Evolutionary conservation across 371 early-diverging fungal genomes (phyloP).

Genomic region (Actinomucor elegans): DNA sequence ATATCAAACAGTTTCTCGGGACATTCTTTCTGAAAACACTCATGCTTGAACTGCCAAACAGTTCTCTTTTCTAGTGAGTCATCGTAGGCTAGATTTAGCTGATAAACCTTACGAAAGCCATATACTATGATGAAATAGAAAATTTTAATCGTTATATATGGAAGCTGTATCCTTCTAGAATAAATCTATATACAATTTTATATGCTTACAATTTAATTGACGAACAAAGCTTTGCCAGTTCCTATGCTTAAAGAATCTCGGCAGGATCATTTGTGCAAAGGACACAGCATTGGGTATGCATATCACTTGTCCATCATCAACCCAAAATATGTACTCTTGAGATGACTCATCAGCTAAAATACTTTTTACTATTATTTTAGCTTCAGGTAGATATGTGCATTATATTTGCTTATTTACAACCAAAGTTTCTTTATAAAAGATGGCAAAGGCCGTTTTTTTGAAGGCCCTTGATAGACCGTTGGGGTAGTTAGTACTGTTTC

Average conservation of each 20-base stretch:
- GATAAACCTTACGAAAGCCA: conserved; percentile 16
- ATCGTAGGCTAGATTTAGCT: conserved; percentile 5
- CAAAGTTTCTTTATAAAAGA: conserved; percentile 13
- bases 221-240: conserved; percentile 92
- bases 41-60: conserved; percentile 79
- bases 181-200: background rate
- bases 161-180: background rate
- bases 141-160: background rate
- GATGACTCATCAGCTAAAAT: conserved; percentile 55
- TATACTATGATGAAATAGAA: conserved; percentile 2
- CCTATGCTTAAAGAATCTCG: conserved; percentile 87
- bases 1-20: conserved; percentile 64
- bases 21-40: conserved; percentile 62
- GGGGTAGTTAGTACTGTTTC: background rate
- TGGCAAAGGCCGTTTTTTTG: conserved; percentile 6
- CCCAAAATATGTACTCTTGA: conserved; percentile 61
- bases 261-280: conserved; percentile 64
- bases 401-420: conserved; percentile 7
- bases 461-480: background rate
- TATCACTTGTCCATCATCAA: conserved; percentile 55
- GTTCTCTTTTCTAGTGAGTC: conserved; percentile 2
- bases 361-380: conserved; percentile 27
- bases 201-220: conserved; percentile 76
- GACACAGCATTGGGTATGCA: conserved; percentile 56
- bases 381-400: background rate